A percentile compares a stretch with the other conserved stretches of the same genome.
Evolutionary conservation across 768 basidiomycete species (phyloP).

Genomic region (Tephrocybe rancida): DNA sequence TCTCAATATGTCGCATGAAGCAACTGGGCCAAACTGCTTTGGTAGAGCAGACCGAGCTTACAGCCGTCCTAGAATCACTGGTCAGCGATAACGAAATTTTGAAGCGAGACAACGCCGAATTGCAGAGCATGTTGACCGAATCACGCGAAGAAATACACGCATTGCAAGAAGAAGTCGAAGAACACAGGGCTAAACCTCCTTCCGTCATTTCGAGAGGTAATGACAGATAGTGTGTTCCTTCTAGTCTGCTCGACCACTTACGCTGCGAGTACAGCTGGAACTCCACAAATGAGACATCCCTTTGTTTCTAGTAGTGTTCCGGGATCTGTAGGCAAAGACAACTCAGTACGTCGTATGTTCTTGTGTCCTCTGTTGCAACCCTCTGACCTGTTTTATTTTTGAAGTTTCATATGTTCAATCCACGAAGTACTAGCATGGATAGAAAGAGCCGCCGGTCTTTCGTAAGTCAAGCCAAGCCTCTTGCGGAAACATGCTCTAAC

Average conservation of each 20-base stretch:
- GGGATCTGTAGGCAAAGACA: conserved; percentile 40
- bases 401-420: conserved; percentile 17
- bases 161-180: conserved; percentile 76
- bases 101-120: conserved; percentile 79
- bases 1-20: conserved; percentile 27
- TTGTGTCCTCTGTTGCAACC: background rate
- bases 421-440: conserved; percentile 31
- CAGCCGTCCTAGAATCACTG: conserved; percentile 76
- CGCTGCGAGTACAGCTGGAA: conserved; percentile 30
- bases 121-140: conserved; percentile 73
- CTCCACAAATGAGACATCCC: conserved; percentile 43
- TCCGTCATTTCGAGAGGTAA: conserved; percentile 44
- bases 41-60: conserved; percentile 61
- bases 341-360: conserved; percentile 26
- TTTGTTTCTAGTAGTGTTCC: conserved; percentile 45
- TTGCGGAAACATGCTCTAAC: background rate
- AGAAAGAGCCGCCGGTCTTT: conserved; percentile 21
- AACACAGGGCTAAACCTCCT: conserved; percentile 56
- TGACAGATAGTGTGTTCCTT: background rate
- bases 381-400: background rate
- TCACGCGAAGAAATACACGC: conserved; percentile 74
- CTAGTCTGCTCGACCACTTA: background rate
- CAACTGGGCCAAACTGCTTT: conserved; percentile 42
- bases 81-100: conserved; percentile 84
- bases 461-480: conserved; percentile 16